phyloP scores from a whole-genome alignment of 805 yeast species.

The Candida insectalens region DNA sequence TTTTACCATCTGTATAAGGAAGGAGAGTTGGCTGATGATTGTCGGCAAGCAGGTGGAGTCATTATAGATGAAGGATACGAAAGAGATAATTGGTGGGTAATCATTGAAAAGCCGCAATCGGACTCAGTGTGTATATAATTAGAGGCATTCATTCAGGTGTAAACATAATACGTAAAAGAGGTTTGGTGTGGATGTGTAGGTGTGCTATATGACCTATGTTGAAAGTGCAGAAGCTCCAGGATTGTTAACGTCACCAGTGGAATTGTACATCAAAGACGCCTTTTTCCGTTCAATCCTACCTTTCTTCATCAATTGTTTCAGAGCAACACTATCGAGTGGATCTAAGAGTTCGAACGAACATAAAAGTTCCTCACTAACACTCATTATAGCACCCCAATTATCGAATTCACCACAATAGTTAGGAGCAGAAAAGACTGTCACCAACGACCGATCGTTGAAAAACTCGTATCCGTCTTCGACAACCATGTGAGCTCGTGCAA shows the following conservation, averaged over 20 bases:
- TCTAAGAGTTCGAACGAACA: constrained; percentile 91
- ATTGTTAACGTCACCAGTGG: constrained; percentile 6
- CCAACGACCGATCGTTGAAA: constrained; percentile 61
- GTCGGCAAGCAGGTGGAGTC: constrained; percentile 57
- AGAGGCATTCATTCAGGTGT: background rate
- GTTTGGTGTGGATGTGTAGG: background rate
- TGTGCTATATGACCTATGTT: background rate
- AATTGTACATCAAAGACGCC: constrained; percentile 28
- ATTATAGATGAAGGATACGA: constrained; percentile 77
- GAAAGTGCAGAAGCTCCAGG: no score
- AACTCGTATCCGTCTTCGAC: constrained; percentile 76
- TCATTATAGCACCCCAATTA: constrained; percentile 98
- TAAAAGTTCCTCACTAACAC: constrained; percentile 83
- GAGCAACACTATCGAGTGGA: constrained; percentile 86
- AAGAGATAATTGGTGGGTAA: constrained; percentile 89
- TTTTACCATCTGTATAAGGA: constrained; percentile 79
- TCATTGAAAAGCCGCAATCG: constrained; percentile 27
- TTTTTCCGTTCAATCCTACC: constrained; percentile 81
- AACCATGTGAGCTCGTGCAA: constrained; percentile 84
- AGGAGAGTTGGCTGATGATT: constrained; percentile 76
- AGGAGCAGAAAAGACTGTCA: constrained; percentile 68
- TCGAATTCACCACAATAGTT: constrained; percentile 79
- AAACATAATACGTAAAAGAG: constrained; percentile 1
- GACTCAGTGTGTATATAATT: background rate
- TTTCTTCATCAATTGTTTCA: constrained; percentile 89